Evolutionary conservation across 768 basidiomycete species (phyloP), one percentile per base, ranked within the genome.

Genomic region (Collybiopsis confluens): DNA sequence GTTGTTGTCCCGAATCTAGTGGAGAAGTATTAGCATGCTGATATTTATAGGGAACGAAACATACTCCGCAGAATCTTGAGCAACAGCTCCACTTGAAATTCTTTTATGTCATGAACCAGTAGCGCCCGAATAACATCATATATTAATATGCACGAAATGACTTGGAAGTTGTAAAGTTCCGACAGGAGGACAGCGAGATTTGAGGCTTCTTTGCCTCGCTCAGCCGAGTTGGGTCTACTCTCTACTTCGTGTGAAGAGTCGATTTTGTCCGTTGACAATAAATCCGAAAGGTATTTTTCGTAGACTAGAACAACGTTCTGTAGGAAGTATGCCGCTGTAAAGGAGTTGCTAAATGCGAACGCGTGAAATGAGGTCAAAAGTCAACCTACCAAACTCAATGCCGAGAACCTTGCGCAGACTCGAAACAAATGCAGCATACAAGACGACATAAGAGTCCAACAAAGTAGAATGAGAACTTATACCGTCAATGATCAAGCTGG

Each of bases 131-230:
- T 86, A 45, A 98, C 67, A 64, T 98, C 97, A 69, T 93, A 98
- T 44, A 98, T 72, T n/a, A 98, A 76, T 10, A 87, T 71, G 54
- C 85, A 92, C 2, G 91, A 91, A 50, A 98, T 81, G 21, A 98
- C 91, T 70, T 93, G 90, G 64, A 98, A 94, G 65, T 98, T 98
- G 74, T 98, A 98, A 18, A 99, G 73, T 65, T 98, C 94, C 2
- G 92, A 90, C 20, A 98, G 70, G 21, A 98, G 79, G 1, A 91
- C 82, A 38, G 96, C 78, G 30, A 99, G 70, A 65, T 99, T 98
- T 9, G 88, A 84, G 59, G 85, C 85, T 64, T 96, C 92, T 70
- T 98, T 99, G 27, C 92, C 90, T 5, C 72, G 66, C 1, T 69
- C 72, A 20, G 74, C 74, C 8, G 63, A 56, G 16, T 63, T 63